Base-by-base conservation (phyloP, 345 rosid genomes). In the Eucalyptus urophylla region DNA sequence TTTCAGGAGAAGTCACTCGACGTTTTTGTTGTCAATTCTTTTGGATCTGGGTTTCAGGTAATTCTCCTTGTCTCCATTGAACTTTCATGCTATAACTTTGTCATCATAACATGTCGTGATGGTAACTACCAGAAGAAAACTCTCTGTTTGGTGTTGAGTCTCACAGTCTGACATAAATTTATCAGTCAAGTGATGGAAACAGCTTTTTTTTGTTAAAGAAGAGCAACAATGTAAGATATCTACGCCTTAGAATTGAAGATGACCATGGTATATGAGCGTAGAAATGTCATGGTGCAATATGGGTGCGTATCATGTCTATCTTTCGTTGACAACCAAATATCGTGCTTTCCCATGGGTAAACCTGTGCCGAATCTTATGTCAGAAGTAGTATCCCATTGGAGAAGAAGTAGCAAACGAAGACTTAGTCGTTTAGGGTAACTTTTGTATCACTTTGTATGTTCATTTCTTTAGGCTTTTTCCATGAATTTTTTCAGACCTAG, bases 41-140 rank as follows among this genome's bases (percentile, higher is more conserved):
- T 95, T 89, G 98, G 99, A 91, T 97, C 99, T 89, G 99, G 98
- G 87, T 97, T 95, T 95, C 98, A 97, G 97, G 98, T 96, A 93
- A 88, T 80, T 83, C 49, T 89, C 81, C 43, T 50, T 91, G 88
- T 40, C 76, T 62, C 50, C 86, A 89, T 88, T 8, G 54, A 31
- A 56, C 51, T 33, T 87, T 86, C 76, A 9, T 22, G 17, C 17
- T 14, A 25, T 15, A 76, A 87, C 58, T n/a, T 33, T 25, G 33
- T 81, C 47, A 4, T 53, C 56, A 37, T 58, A 76, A 76, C 47
- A 76, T 12, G 27, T 76, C 2, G 8, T 76, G 83, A 76, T 76
- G 47, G 16, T 76, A 76, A 76, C 83, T 37, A 37, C 83, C 47
- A 76, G 29, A 44, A 76, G 83, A 21, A 76, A 76, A 76, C 29